Base-by-base conservation (phyloP, 192 early-diverging fungal species). In the Podila verticillata region DNA sequence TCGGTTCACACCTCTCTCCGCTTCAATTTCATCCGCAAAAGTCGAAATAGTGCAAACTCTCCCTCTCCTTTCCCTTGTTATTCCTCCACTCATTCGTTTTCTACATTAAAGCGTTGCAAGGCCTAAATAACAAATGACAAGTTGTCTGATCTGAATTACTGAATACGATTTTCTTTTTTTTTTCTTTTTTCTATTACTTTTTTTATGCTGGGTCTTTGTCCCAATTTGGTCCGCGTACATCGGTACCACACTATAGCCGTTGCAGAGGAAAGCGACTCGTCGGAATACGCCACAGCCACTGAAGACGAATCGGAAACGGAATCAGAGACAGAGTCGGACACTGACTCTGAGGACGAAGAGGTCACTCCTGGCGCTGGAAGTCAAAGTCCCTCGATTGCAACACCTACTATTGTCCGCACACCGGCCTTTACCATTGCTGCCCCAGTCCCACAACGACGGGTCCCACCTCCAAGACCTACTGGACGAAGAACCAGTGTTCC, bases 391-490 rank as follows among this genome's bases (percentile, higher is more conserved):
- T 35, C 8, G 15, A 10, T 56, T 28, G n/a, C 26, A 22, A 24
- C 7, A 13, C 15, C 49, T 19, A 30, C 24, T 12, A 30, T n/a
- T 19, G 15, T 10, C 5, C 19, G n/a, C 6, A 57, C 68, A 3
- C 75, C 75, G 6, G 58, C 69, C n/a, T 67, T 79, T 3, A 34
- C 57, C 7, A 68, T 79, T 6, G 20, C 22, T 20, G 69, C 69
- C 0, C 49, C 20, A 17, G 65, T 26, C 4, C 65, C 75, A 10
- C 49, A 30, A 49, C 65, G 61, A 26, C 56, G 75, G 2, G 22
- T 49, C 2, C 59, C 75, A 0, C 75, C 75, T 6, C 69, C 75
- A 44, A 61, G 69, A 60, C 75, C 75, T 10, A 34, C 31, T 7
- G 61, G 47, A 28, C 61, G 34, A 2, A 58, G 7, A 10, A 22